Evolutionary conservation across 192 early-diverging fungal species (phyloP), one percentile per base, ranked within the genome.

Genomic region (Diversispora epigaea): DNA sequence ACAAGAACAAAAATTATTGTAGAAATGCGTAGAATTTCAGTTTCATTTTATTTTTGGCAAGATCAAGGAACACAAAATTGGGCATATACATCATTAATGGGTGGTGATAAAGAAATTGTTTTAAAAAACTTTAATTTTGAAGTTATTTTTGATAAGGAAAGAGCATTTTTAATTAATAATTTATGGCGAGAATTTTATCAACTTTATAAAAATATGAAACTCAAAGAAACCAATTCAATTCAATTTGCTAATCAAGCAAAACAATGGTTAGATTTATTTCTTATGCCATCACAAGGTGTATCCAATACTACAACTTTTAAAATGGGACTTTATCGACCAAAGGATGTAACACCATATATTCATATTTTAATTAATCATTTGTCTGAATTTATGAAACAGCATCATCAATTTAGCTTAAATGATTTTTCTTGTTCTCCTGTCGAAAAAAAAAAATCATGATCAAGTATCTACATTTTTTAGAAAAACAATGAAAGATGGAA

Each of bases 401-500:
- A 64, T 64, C 41, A 64, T 64, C 0, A 0, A 56, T 62, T 62
- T 62, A 25, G 32, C 22, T 40, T 62, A 40, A 39, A 8, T 62
- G 32, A 21, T 62, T 62, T 62, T 62, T 62, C 60, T n/a, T 39
- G 32, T 25, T 4, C 21, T 62, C 25, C 60, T 32, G 10, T 62
- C 0, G 32, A 32, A 62, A 40, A 62, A 62, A 62, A 62, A 57
- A 0, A 3, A 61, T 39, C 3, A 61, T 61, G 3, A 61, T 8
- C 21, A 39, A 22, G 9, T 61, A 32, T 39, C 60, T 61, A 6
- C 21, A 62, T 39, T 62, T 62, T 62, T 62, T 62, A 40, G 39
- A 62, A 62, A 62, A 62, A 62, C 58, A 61, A 61, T 61, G 58
- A 61, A 61, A 61, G 58, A 61, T 61, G 58, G 25, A 22, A 12